Base-by-base conservation (phyloP, 192 early-diverging fungal genomes). In the Dispira simplex region DNA sequence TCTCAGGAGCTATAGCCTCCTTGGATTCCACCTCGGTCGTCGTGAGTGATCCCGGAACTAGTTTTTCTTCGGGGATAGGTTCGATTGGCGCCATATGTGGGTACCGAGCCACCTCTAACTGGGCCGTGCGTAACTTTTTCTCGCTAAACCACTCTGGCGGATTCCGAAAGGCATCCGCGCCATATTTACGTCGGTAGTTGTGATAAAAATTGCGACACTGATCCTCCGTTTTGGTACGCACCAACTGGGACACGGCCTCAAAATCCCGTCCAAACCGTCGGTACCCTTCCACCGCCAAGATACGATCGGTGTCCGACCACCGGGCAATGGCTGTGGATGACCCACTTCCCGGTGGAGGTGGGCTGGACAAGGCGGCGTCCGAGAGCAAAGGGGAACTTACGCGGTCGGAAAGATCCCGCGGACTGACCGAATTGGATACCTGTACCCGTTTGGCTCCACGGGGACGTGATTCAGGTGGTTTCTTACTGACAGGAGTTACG, bases 141-240 rank as follows among this genome's bases (percentile, higher is more conserved):
- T 58, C 39, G 59, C 39, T 62, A n/a, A 62, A 62, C 59, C 59
- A 62, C 4, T 62, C 59, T 5, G 59, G 59, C 0, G 59, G 59
- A 25, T 62, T 62, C 53, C 76, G 68, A 46, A 82, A 71, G 0
- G 73, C 75, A 63, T 79, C 76, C 11, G 77, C 73, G 14, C 80
- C 80, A 68, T 68, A 76, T 65, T 83, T 87, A 1, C 85, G 83
- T 43, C 83, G 84, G 68, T 86, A 85, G 62, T 87, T 82, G 68
- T 84, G 77, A 65, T 84, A 90, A 66, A 87, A 89, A 53, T 88
- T 86, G 45, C 81, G 76, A 63, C 89, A 91, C 67, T 92, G 85
- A 28, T 81, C 82, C 57, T 77, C 82, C 2, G 87, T 87, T 69
- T 92, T 91, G 3, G 86, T 83, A 5, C 84, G 83, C 58, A 92